A percentile compares a stretch with the other conserved stretches of the same genome.
Conservation (phyloP, 2,329 filamentous ascomycete genomes). For the Chaetothyriales sp. region DNA sequence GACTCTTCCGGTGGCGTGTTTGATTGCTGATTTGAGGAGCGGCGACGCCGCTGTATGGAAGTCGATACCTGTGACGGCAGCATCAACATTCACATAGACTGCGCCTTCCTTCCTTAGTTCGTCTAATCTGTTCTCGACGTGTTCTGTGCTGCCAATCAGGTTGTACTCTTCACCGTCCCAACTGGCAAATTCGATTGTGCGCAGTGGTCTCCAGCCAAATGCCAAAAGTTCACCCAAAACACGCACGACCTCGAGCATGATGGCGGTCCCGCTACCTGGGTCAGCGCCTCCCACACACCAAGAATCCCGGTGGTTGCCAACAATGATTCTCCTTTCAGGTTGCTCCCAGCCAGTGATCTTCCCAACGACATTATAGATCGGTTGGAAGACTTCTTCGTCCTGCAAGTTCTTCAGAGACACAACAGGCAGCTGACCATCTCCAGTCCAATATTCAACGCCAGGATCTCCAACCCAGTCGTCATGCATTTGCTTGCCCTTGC, state of each 20-base stretch:
- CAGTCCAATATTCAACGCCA: constrained; percentile 64
- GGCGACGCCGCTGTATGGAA: constrained; percentile 72
- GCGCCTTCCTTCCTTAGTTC: constrained; percentile 57
- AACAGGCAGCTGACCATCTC: constrained; percentile 55
- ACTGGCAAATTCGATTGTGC: constrained; percentile 92
- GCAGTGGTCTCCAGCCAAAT: constrained; percentile 74
- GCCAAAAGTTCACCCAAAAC: constrained; percentile 65
- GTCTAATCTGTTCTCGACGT: constrained; percentile 72
- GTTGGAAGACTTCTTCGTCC: constrained; percentile 65
- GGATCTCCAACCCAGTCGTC: constrained; percentile 63
- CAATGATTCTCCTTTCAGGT: constrained; percentile 63
- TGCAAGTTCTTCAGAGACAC: constrained; percentile 76
- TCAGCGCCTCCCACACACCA: constrained; percentile 81
- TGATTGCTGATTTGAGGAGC: constrained; percentile 56
- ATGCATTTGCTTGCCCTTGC: constrained; percentile 54
- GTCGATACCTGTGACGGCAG: constrained; percentile 57
- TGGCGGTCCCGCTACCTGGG: constrained; percentile 73
- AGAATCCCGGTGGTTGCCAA: constrained; percentile 86
- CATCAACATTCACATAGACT: constrained; percentile 84
- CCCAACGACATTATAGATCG: constrained; percentile 85
- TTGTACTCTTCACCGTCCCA: constrained; percentile 96
- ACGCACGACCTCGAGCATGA: constrained; percentile 76
- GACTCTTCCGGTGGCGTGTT: constrained; percentile 59
- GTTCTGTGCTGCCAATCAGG: constrained; percentile 83
- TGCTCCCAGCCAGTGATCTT: constrained; percentile 74